Base-by-base conservation (phyloP, 2,329 filamentous ascomycete species). In the Lachnellula willkommii region DNA sequence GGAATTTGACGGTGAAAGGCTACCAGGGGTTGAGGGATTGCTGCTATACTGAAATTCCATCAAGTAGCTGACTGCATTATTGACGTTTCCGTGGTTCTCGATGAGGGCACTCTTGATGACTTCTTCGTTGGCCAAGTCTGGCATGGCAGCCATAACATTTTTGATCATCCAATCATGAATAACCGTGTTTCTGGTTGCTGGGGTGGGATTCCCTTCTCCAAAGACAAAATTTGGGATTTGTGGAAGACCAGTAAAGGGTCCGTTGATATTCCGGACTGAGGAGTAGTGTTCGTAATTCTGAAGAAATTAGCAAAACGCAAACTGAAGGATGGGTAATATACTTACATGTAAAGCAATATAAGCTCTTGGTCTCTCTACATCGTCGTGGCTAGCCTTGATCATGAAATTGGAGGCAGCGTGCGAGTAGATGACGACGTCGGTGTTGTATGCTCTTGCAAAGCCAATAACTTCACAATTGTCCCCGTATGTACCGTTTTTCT, bases 381-480 rank as follows among this genome's bases (percentile, higher is more conserved):
- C 65, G 20, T 72, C 70, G 24, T 67, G 67, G 2, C 68, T 72
- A 57, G 70, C 79, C 58, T 72, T 71, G 60, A 80, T 71, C 63
- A 78, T 72, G 66, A 77, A 79, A 39, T 74, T 73, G 64, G 75
- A 76, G 40, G 73, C 73, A 63, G 74, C 76, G 70, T 80, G 73
- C 37, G 54, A 50, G 70, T 83, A 87, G 54, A 88, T 80, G 63
- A 79, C 79, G 53, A 89, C 81, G 67, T 87, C 79, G 52, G 79
- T 78, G 50, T 79, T 75, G 67, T 79, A 86, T 22, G 79, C 80
- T 54, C 80, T 77, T 28, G 81, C 79, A 69, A 88, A 88, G 5
- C 85, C 85, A 35, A 78, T 77, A 46, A 89, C 79, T 70, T 88
- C 84, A 72, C 85, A 78, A 56, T 87, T 84, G 66, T 85, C 84